Evolutionary conservation across 495 filamentous ascomycete species (phyloP), one percentile per base, ranked within the genome.

Genomic region (Cercophora samala): DNA sequence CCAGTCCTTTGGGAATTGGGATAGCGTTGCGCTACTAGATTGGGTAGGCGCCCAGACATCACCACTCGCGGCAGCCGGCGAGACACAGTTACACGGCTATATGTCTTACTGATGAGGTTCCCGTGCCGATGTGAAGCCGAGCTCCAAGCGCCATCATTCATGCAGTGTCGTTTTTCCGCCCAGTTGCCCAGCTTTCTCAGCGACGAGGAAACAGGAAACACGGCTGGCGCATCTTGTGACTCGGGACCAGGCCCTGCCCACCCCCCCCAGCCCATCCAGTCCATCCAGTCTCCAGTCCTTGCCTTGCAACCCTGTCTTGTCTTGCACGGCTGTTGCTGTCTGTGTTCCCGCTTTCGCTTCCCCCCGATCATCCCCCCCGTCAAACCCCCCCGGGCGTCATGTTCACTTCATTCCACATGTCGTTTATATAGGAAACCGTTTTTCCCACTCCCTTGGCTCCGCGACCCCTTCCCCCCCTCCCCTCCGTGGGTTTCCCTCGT

Each of bases 101-200:
- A 26, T 62, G 6, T 62, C 25, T n/a, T 37, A 62, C 32, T 62
- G 5, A 56, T 8, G 53, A 23, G n/a, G 8, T 23, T 60, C 58
- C 24, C 4, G 58, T 62, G 58, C 26, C 60, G 24, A 46, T 19
- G 29, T 56, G 60, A 62, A 62, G 60, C 32, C 60, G 25, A 25
- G 60, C 60, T n/a, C 8, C 60, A 62, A 62, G 68, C 61, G 64
- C 64, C 8, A 32, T n/a, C n/a, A n/a, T n/a, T n/a, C n/a, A n/a
- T n/a, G n/a, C n/a, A n/a, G n/a, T n/a, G n/a, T n/a, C n/a, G n/a
- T n/a, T n/a, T n/a, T n/a, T n/a, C n/a, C n/a, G n/a, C n/a, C n/a
- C n/a, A n/a, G n/a, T n/a, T n/a, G n/a, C n/a, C n/a, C 63, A 69
- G 58, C n/a, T 56, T 21, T 24, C 23, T 13, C 58, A 56, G 22